These are phyloP conservation scores for Jackrogersella multiformis DNA, from an alignment of 495 filamentous ascomycete genomes.

Conservation along the genomic window DNA sequence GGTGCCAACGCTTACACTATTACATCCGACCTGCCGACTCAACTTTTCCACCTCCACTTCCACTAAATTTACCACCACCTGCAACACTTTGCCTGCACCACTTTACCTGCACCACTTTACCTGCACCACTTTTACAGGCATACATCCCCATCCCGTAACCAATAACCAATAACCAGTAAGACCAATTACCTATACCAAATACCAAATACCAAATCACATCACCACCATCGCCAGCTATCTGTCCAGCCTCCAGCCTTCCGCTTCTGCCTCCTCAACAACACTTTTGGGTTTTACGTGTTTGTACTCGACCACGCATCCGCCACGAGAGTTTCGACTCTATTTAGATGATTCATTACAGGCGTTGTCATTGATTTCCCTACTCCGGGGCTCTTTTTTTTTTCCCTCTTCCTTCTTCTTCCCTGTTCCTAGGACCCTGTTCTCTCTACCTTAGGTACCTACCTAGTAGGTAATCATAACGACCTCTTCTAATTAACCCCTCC, in stretches of 20 bases:
- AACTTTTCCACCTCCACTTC: too few species aligned
- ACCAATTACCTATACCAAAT: slow-evolving; percentile 5
- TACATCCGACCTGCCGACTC: too few species aligned
- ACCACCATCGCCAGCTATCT: slow-evolving; percentile 1
- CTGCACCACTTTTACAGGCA: too few species aligned
- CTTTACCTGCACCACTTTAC: too few species aligned
- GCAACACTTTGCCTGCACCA: too few species aligned
- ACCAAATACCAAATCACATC: slow-evolving; percentile 7
- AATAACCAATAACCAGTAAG: too few species aligned
- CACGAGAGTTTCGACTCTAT: background rate
- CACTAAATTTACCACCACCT: background rate
- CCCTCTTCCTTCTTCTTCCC: background rate
- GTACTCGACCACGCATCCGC: background rate
- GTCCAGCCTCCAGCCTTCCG: background rate
- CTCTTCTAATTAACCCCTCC: slow-evolving; percentile 12
- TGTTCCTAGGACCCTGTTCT: too few species aligned
- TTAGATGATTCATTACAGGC: background rate
- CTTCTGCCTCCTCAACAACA: background rate
- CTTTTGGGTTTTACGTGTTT: background rate
- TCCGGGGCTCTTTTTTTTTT: background rate
- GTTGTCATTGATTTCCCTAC: background rate
- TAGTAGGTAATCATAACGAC: too few species aligned
- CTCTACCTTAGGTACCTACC: too few species aligned
- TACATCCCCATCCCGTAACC: too few species aligned
- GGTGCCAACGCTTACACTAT: background rate